Conservation (phyloP, 2,329 filamentous ascomycete species). For the Ophiostoma himal-ulmi region DNA sequence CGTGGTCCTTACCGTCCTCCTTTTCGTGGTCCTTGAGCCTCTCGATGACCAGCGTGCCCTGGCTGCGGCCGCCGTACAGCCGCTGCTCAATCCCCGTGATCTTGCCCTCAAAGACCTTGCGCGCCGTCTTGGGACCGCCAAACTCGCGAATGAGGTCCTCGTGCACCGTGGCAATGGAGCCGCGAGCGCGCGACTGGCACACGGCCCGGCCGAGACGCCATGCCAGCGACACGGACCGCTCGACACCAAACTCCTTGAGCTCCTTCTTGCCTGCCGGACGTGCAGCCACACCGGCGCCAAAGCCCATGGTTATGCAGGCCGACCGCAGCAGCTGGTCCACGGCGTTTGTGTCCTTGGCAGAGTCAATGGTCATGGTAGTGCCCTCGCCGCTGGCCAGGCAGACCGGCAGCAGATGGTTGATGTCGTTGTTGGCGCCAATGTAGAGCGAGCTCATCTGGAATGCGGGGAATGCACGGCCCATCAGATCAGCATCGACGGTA, state of each 20-base stretch:
- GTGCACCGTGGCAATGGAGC: slow-evolving; percentile 41
- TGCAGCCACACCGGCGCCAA: slow-evolving; percentile 37
- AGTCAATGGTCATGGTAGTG: slow-evolving; percentile 19
- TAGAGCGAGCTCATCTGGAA: slow-evolving; percentile 25
- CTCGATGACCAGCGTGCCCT: slow-evolving; percentile 36
- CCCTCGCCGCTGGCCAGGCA: slow-evolving; percentile 37
- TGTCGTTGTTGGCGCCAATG: slow-evolving; percentile 22
- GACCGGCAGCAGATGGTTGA: slow-evolving; percentile 23
- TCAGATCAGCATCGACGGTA: slow-evolving; percentile 37
- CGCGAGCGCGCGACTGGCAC: slow-evolving; percentile 40
- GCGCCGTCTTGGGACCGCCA: slow-evolving; percentile 41
- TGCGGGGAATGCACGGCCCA: slow-evolving; percentile 34
- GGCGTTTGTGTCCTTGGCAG: slow-evolving; percentile 34
- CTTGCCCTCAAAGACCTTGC: slow-evolving; percentile 48
- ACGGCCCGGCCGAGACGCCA: slow-evolving; percentile 52
- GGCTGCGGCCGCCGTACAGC: slow-evolving; percentile 45
- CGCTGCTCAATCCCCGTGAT: slow-evolving; percentile 46
- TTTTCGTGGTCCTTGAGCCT: slow-evolving; percentile 26
- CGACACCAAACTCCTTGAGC: slow-evolving; percentile 33
- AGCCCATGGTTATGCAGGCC: slow-evolving; percentile 37
- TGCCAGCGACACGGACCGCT: slow-evolving; percentile 36
- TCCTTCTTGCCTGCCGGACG: slow-evolving; percentile 33
- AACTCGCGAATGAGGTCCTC: slow-evolving; percentile 45
- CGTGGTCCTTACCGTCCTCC: background rate
- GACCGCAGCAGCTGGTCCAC: slow-evolving; percentile 40